A percentile compares a stretch with the other conserved stretches of the same genome.
Evolutionary conservation across 306 rosid genomes (phyloP).

Genomic region (Vigna mungo): DNA sequence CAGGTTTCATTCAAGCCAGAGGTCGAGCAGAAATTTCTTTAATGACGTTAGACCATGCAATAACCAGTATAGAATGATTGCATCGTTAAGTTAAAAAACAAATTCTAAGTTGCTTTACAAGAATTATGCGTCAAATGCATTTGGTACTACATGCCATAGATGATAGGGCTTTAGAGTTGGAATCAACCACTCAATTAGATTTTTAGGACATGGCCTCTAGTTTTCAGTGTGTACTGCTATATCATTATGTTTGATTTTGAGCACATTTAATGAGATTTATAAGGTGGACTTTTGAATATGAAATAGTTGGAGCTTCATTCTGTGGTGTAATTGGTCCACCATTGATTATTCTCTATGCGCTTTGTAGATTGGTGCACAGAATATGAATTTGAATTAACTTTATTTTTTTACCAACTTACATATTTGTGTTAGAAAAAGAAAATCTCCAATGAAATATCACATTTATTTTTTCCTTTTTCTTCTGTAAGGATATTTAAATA

Average conservation of each 20-base stretch:
- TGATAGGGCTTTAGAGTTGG: background rate
- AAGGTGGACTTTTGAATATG: background rate
- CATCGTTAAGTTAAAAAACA: background rate
- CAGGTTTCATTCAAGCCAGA: background rate
- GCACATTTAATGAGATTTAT: background rate
- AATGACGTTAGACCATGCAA: background rate
- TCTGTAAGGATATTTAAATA: background rate
- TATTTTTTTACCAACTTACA: background rate
- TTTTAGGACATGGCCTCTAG: background rate
- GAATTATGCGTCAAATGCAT: background rate
- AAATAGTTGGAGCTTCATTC: background rate
- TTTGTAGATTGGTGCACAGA: constrained; percentile 9
- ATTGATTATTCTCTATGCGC: background rate
- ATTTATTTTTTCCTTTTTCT: background rate
- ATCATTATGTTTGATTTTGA: constrained; percentile 33
- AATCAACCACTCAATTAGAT: constrained; percentile 26
- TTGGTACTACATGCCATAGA: no score
- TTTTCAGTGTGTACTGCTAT: constrained; percentile 8
- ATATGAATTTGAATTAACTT: constrained; percentile 27
- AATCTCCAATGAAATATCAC: background rate
- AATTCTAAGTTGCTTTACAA: background rate
- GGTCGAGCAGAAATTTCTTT: no score
- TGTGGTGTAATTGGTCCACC: background rate
- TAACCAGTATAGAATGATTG: background rate
- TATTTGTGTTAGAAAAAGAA: constrained; percentile 15